Conservation (phyloP, 2,329 filamentous ascomycete species). For the Fusarium hostae region DNA sequence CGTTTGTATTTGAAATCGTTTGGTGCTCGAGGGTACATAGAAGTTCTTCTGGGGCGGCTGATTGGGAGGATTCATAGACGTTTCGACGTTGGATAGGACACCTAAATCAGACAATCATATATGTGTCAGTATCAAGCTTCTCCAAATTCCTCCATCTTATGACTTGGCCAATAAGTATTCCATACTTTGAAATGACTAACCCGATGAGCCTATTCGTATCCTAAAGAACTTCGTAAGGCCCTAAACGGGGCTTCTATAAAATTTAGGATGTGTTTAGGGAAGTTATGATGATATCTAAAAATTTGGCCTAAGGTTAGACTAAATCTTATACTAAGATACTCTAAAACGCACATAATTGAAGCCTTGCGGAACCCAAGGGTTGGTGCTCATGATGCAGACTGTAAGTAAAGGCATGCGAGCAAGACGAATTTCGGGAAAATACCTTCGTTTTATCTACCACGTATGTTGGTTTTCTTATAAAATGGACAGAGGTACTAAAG, state of each 20-base stretch:
- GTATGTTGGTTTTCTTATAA: no score
- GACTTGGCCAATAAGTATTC: background rate
- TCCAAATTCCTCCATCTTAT: background rate
- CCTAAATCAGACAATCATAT: background rate
- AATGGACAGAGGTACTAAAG: no score
- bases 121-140: background rate
- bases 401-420: background rate
- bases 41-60: background rate
- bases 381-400: background rate
- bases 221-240: background rate
- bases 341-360: background rate
- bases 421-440: background rate
- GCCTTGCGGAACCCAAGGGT: no score
- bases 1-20: background rate
- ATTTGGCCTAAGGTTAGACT: background rate
- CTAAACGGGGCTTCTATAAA: background rate
- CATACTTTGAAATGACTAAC: background rate
- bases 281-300: background rate
- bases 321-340: background rate
- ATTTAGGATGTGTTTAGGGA: background rate
- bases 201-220: background rate
- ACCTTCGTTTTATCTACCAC: background rate
- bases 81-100: background rate
- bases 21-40: background rate
- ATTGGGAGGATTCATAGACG: background rate